A percentile compares a stretch with the other conserved stretches of the same genome.
Evolutionary conservation across 1,284 basidiomycete species (phyloP).

Genomic region (Moesziomyces sp.): DNA sequence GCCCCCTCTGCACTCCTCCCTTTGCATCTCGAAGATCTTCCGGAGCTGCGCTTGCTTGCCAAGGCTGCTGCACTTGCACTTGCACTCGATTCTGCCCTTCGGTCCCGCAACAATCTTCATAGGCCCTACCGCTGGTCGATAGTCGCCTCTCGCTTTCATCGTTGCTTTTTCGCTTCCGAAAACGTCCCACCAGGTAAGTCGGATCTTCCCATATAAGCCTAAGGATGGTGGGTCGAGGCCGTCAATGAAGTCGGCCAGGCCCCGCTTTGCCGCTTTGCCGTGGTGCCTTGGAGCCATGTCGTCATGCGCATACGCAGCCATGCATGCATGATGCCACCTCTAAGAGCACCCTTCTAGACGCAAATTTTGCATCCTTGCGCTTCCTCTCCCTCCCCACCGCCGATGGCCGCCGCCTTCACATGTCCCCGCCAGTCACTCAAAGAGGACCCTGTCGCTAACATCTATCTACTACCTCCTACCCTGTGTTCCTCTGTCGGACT

Average conservation of each 20-base stretch:
- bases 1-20: conserved; percentile 3
- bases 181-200: conserved; percentile 24
- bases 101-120: neutral
- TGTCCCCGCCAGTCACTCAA: conserved; percentile 1
- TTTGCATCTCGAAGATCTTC: conserved; percentile 1
- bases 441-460: conserved; percentile 37
- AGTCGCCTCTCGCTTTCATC: conserved; percentile 11
- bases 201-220: no score
- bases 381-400: conserved; percentile 7
- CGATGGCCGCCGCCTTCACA: neutral
- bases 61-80: neutral
- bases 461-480: conserved; percentile 16
- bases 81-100: neutral
- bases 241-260: neutral
- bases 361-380: conserved; percentile 12
- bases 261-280: neutral
- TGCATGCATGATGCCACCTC: conserved; percentile 7
- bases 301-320: conserved; percentile 5
- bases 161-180: conserved; percentile 5
- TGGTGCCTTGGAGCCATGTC: conserved; percentile 1
- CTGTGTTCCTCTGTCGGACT: neutral
- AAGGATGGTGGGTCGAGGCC: neutral
- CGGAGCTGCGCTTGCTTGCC: neutral
- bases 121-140: conserved; percentile 32
- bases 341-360: neutral